Percentiles rank a stretch among this genome's conserved stretches.
These are phyloP conservation scores for Apiospora aurea DNA, from an alignment of 2,329 filamentous ascomycete genomes.

Conservation along the genomic window DNA sequence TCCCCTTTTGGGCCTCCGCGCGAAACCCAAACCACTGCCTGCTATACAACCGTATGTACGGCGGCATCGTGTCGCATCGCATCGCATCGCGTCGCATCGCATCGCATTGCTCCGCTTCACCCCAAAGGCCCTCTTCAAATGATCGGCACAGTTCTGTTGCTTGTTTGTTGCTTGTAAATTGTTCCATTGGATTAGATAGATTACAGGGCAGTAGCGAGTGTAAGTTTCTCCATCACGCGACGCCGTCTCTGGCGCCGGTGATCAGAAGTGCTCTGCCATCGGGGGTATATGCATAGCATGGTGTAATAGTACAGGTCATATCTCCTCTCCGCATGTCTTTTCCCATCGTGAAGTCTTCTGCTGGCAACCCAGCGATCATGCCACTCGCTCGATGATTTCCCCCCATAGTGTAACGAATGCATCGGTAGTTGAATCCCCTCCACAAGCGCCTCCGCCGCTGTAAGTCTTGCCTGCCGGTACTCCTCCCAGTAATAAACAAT, in stretches of 20 bases:
- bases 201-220: slow-evolving; percentile 31
- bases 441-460: slow-evolving; percentile 16
- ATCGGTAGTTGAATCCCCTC: slow-evolving; percentile 16
- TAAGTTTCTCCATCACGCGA: slow-evolving; percentile 27
- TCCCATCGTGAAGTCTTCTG: slow-evolving; percentile 25
- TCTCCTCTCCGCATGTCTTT: slow-evolving; percentile 26
- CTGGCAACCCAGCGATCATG: slow-evolving; percentile 14
- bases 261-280: slow-evolving; percentile 28
- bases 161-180: slow-evolving; percentile 19
- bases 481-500: neutral
- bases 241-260: slow-evolving; percentile 21
- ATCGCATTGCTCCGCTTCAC: neutral
- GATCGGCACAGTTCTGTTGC: neutral
- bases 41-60: neutral
- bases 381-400: slow-evolving; percentile 12
- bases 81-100: neutral
- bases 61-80: neutral
- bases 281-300: slow-evolving; percentile 27
- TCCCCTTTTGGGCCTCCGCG: slow-evolving; percentile 10
- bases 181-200: slow-evolving; percentile 28
- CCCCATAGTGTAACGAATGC: slow-evolving; percentile 26
- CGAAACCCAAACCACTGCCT: neutral
- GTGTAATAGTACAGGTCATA: slow-evolving; percentile 30
- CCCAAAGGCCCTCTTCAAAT: no score
- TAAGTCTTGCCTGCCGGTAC: slow-evolving; percentile 10